These are phyloP conservation scores for Eimeria praecox DNA, from an alignment of 169 alveolate genomes.

Conservation along the genomic window DNA sequence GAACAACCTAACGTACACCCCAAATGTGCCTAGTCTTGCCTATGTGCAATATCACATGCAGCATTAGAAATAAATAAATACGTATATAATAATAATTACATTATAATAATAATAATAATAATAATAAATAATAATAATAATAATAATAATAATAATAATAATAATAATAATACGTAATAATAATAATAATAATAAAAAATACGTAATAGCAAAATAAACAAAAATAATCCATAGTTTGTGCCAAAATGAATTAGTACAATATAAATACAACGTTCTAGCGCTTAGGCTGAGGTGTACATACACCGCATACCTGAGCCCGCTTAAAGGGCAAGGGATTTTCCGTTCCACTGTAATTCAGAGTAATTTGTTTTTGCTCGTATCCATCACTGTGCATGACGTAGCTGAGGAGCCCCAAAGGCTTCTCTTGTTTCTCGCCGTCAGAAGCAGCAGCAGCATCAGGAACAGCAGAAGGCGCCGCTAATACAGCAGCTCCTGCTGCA, in stretches of 20 bases:
- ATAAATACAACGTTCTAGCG: too few species aligned
- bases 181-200: background rate
- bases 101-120: background rate
- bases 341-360: constrained; percentile 22
- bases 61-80: background rate
- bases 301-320: constrained; percentile 1
- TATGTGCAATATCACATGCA: background rate
- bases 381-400: constrained; percentile 78
- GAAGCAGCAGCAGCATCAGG: constrained; percentile 38
- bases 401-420: constrained; percentile 60
- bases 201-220: background rate
- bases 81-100: background rate
- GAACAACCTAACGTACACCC: too few species aligned
- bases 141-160: background rate
- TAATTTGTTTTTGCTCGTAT: constrained; percentile 4
- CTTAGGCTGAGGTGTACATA: background rate
- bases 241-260: too few species aligned
- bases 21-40: too few species aligned
- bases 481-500: constrained; percentile 84
- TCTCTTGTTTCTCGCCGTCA: background rate
- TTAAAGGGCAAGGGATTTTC: background rate
- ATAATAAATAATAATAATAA: background rate
- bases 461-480: constrained; percentile 48
- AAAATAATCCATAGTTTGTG: background rate
- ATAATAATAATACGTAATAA: background rate